Percentiles rank a stretch among this genome's conserved stretches.
Conservation (phyloP, 2,329 filamentous ascomycete genomes). For the Drechslerella dactyloides region DNA sequence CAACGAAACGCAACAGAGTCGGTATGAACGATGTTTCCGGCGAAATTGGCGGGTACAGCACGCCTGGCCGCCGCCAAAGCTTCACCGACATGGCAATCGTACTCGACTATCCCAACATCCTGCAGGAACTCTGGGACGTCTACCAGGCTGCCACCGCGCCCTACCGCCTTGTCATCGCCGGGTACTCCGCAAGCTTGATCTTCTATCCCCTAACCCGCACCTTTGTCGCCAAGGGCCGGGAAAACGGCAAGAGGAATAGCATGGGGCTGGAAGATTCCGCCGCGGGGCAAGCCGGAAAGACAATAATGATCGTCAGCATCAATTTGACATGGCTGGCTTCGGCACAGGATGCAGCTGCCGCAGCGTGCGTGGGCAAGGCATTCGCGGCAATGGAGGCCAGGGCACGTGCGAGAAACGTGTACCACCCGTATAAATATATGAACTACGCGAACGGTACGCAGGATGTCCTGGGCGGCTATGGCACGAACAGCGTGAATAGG, state of each 20-base stretch:
- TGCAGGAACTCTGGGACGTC: conserved; percentile 25
- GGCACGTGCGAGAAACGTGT: conserved; percentile 12
- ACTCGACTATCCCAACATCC: conserved; percentile 16
- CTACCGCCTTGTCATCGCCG: conserved; percentile 17
- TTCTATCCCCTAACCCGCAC: conserved; percentile 33
- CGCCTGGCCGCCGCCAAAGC: conserved; percentile 28
- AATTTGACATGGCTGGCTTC: conserved; percentile 26
- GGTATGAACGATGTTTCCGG: conserved; percentile 31
- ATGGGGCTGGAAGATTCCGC: conserved; percentile 40
- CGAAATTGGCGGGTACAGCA: conserved; percentile 30
- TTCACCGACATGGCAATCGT: conserved; percentile 41
- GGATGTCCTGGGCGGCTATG: conserved; percentile 40
- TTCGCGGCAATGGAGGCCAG: conserved; percentile 17
- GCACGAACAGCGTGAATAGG: conserved; percentile 17
- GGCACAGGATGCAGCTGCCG: conserved; percentile 20
- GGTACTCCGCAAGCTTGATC: conserved; percentile 27
- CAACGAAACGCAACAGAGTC: conserved; percentile 13
- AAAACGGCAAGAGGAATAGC: conserved; percentile 33
- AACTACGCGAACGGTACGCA: conserved; percentile 47
- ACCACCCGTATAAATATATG: conserved; percentile 42
- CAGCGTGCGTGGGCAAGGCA: conserved; percentile 15
- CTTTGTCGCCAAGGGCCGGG: conserved; percentile 25
- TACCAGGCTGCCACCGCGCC: conserved; percentile 10
- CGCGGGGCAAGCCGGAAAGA: conserved; percentile 23
- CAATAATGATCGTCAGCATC: conserved; percentile 47